Percentiles rank a stretch among this genome's conserved stretches.
Evolutionary conservation across 805 yeast species (phyloP).

Genomic region (Myxozyma neotropica): DNA sequence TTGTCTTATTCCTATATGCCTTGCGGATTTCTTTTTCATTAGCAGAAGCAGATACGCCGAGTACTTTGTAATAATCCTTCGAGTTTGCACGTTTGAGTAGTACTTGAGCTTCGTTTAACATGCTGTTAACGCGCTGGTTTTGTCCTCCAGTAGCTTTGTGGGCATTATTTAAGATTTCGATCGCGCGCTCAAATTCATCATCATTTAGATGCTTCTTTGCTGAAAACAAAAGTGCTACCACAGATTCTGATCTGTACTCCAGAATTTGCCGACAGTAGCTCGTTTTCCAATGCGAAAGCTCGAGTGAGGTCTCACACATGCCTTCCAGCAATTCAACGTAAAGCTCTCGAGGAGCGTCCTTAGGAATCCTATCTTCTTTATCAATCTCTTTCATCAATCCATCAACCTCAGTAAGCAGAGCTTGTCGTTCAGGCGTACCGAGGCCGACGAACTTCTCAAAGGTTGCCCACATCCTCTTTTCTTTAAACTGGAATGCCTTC

Average conservation of each 20-base stretch:
- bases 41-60: slow-evolving; percentile 70
- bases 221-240: slow-evolving; percentile 37
- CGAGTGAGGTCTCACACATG: slow-evolving; percentile 37
- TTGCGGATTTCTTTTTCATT: slow-evolving; percentile 71
- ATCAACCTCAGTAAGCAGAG: slow-evolving; percentile 26
- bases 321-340: slow-evolving; percentile 31
- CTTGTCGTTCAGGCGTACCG: slow-evolving; percentile 23
- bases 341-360: slow-evolving; percentile 24
- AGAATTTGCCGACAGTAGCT: slow-evolving; percentile 38
- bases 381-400: slow-evolving; percentile 22
- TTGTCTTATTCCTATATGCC: slow-evolving; percentile 77
- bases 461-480: slow-evolving; percentile 20
- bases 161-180: slow-evolving; percentile 35
- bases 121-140: slow-evolving; percentile 31
- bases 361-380: slow-evolving; percentile 8
- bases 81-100: slow-evolving; percentile 46
- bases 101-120: slow-evolving; percentile 38
- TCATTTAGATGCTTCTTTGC: slow-evolving; percentile 30
- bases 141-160: slow-evolving; percentile 28
- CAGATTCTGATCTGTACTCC: slow-evolving; percentile 36
- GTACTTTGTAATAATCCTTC: slow-evolving; percentile 77
- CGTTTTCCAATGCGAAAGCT: slow-evolving; percentile 35
- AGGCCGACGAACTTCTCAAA: slow-evolving; percentile 10
- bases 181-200: slow-evolving; percentile 39
- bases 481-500: slow-evolving; percentile 18